A percentile compares a stretch with the other conserved stretches of the same genome.
Conservation (phyloP, 345 rosid species). For the Syzygium aqueum region DNA sequence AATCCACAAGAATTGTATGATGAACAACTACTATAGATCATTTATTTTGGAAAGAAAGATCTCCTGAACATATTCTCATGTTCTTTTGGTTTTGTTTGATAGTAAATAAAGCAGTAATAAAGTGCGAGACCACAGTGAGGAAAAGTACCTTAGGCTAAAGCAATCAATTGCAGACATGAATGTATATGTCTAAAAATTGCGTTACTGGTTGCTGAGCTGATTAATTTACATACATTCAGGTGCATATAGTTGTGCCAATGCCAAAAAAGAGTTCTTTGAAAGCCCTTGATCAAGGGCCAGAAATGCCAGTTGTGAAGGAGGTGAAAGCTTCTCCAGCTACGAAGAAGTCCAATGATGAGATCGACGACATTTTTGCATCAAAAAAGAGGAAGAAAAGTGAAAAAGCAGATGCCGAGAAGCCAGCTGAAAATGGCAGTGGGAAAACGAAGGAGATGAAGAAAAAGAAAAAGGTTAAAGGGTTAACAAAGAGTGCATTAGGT, state of each 20-base stretch:
- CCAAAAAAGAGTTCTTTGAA: constrained; percentile 1
- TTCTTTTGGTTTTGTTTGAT: neutral
- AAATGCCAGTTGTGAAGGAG: neutral
- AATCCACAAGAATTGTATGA: neutral
- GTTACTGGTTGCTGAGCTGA: neutral
- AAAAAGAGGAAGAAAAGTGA: constrained; percentile 9
- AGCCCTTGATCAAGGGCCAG: neutral
- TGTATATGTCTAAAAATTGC: neutral
- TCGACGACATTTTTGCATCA: constrained; percentile 2
- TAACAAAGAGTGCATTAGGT: neutral
- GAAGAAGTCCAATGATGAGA: constrained; percentile 11
- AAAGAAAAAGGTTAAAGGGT: constrained; percentile 20
- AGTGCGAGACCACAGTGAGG: neutral
- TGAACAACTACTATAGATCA: neutral
- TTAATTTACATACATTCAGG: neutral
- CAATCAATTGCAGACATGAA: neutral
- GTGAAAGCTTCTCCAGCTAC: neutral
- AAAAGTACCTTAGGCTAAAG: neutral
- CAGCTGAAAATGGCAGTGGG: neutral
- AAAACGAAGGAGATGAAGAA: constrained; percentile 11
- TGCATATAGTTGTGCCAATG: neutral
- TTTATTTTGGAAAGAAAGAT: neutral
- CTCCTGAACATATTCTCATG: neutral
- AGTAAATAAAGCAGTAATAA: neutral
- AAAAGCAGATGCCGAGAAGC: neutral